Evolutionary conservation across 116 monocot genomes (phyloP).

Genomic region (Zostera marina): DNA sequence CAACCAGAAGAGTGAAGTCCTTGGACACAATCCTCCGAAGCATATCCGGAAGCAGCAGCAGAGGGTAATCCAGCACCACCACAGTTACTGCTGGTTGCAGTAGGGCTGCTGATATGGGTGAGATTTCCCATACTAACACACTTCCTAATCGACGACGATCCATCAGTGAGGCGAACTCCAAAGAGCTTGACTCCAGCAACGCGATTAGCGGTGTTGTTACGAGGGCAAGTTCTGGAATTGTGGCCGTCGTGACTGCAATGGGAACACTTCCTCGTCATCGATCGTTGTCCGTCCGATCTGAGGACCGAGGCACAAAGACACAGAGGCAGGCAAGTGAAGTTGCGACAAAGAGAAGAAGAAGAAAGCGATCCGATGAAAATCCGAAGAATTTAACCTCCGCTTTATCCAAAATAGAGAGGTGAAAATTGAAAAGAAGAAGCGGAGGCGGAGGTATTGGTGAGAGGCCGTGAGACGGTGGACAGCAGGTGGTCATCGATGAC

Average conservation of each 20-base stretch:
- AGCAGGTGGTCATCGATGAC: no score
- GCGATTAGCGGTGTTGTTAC: slow-evolving; percentile 7
- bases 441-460: no score
- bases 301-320: no score
- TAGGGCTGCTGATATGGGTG: neutral
- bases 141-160: slow-evolving; percentile 4
- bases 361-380: no score
- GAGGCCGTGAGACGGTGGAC: no score
- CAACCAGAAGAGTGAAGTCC: slow-evolving; percentile 1
- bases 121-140: slow-evolving; percentile 10
- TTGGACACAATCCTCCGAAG: slow-evolving; percentile 6
- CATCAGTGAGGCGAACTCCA: slow-evolving; percentile 11
- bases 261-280: slow-evolving; percentile 73
- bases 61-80: neutral
- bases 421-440: no score
- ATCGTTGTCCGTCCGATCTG: no score
- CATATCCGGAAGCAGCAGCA: slow-evolving; percentile 6
- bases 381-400: no score
- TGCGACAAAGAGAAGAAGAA: no score
- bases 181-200: slow-evolving; percentile 11
- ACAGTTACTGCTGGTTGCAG: neutral
- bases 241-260: slow-evolving; percentile 85
- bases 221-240: slow-evolving; percentile 72
- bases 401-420: no score
- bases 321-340: no score